A percentile compares a stretch with the other conserved stretches of the same genome.
phyloP scores from a whole-genome alignment of 495 filamentous ascomycete species.

The Podospora sp. region DNA sequence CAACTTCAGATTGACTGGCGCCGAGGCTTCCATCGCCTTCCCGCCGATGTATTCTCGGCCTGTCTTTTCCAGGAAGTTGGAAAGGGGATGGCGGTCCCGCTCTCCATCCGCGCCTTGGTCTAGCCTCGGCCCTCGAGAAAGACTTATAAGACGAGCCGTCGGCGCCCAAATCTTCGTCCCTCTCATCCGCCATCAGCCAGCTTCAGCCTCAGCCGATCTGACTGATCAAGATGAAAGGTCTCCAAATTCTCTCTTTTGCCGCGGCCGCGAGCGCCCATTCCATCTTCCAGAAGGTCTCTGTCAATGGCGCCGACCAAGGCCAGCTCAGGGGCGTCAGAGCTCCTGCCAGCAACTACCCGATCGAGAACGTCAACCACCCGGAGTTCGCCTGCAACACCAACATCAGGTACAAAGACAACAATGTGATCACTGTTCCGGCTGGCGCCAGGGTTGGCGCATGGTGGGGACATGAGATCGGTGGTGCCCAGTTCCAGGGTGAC shows the following conservation, averaged over 20 bases:
- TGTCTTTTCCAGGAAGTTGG: neutral
- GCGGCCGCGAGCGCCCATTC: slow-evolving; percentile 37
- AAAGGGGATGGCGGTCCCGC: neutral
- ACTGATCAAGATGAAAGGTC: slow-evolving; percentile 31
- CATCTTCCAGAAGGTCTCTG: slow-evolving; percentile 53
- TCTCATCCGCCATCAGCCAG: slow-evolving; percentile 2
- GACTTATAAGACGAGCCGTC: neutral
- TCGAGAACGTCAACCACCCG: slow-evolving; percentile 43
- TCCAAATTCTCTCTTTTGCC: slow-evolving; percentile 34
- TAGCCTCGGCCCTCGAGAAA: neutral
- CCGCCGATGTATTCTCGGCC: neutral
- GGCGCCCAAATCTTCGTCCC: neutral
- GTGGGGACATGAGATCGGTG: slow-evolving; percentile 56
- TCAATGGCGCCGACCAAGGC: slow-evolving; percentile 57
- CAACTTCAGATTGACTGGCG: neutral
- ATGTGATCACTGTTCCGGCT: slow-evolving; percentile 50
- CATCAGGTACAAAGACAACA: slow-evolving; percentile 41
- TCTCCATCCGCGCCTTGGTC: neutral
- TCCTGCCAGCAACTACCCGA: slow-evolving; percentile 48
- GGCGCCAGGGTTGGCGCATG: slow-evolving; percentile 50
- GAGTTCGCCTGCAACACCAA: slow-evolving; percentile 45
- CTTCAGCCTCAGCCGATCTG: neutral
- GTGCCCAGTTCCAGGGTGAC: slow-evolving; percentile 46
- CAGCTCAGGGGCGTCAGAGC: slow-evolving; percentile 55
- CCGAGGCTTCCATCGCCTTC: neutral